Percentiles rank a stretch among this genome's conserved stretches.
These are phyloP conservation scores for Mucor lusitanicus DNA, from an alignment of 371 early-diverging fungal genomes.

Conservation along the genomic window DNA sequence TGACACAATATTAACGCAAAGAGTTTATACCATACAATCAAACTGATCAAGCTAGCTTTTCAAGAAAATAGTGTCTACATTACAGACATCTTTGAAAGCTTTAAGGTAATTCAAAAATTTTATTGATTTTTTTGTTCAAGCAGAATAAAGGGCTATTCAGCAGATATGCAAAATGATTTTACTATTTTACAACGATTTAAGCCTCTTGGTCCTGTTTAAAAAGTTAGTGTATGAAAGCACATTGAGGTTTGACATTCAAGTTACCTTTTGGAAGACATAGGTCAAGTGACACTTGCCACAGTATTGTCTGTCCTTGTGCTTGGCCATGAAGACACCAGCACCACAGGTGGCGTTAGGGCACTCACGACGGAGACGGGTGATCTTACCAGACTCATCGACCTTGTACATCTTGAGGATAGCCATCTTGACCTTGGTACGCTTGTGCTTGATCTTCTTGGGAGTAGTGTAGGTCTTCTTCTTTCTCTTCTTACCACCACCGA, in stretches of 20 bases:
- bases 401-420: conserved; percentile 98
- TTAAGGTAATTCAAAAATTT: neutral
- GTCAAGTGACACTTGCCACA: conserved; percentile 73
- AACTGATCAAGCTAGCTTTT: too few relatives aligned
- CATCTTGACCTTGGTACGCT: conserved; percentile 97
- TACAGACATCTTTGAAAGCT: too few relatives aligned
- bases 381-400: conserved; percentile 96
- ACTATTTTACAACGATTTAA: conserved; percentile 5
- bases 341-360: conserved; percentile 95
- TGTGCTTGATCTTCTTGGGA: conserved; percentile 99
- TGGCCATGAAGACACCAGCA: conserved; percentile 98
- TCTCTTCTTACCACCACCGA: conserved; percentile 97
- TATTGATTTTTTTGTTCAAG: neutral
- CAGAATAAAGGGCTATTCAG: neutral
- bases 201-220: conserved; percentile 6
- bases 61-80: too few relatives aligned
- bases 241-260: neutral
- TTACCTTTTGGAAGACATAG: conserved; percentile 59
- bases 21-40: too few relatives aligned
- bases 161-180: neutral
- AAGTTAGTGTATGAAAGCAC: neutral
- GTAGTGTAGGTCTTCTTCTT: too few relatives aligned
- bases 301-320: conserved; percentile 95
- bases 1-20: too few relatives aligned
- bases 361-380: conserved; percentile 97